Conservation (phyloP, 202 grass and related monocot genomes). For the Schoenoplectus tabernaemontani region DNA sequence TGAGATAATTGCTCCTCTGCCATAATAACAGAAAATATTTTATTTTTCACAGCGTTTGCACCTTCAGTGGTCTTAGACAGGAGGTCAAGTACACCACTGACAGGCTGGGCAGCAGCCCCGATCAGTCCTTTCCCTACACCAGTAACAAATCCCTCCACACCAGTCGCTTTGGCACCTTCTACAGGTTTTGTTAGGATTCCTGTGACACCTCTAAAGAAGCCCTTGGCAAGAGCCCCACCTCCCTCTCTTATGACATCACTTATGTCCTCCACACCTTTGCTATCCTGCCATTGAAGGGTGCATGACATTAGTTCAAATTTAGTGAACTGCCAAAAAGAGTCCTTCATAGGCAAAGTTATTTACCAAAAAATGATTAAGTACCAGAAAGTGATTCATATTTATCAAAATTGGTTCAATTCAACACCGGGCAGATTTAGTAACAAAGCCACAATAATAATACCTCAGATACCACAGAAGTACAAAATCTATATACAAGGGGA, state of each 20-base stretch:
- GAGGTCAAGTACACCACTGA: constrained; percentile 97
- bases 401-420: constrained; percentile 15
- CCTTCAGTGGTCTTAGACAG: constrained; percentile 97
- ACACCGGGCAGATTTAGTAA: background rate
- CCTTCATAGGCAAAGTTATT: background rate
- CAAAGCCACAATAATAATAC: background rate
- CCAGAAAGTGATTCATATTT: background rate
- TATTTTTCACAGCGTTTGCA: constrained; percentile 97
- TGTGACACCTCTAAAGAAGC: constrained; percentile 93
- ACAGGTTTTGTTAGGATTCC: constrained; percentile 96
- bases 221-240: constrained; percentile 92
- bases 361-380: background rate
- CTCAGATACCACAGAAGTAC: background rate
- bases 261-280: constrained; percentile 97
- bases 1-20: constrained; percentile 81
- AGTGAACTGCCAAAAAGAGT: background rate
- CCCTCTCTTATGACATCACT: constrained; percentile 96
- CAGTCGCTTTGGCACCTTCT: constrained; percentile 86
- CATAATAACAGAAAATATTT: constrained; percentile 96
- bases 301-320: background rate
- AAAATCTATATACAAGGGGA: constrained; percentile 2
- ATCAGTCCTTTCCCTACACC: constrained; percentile 97
- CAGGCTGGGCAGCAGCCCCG: constrained; percentile 90
- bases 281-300: constrained; percentile 49
- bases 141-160: constrained; percentile 95